Conservation (phyloP, 2,329 filamentous ascomycete genomes). For the Aspergillus costaricaensis region DNA sequence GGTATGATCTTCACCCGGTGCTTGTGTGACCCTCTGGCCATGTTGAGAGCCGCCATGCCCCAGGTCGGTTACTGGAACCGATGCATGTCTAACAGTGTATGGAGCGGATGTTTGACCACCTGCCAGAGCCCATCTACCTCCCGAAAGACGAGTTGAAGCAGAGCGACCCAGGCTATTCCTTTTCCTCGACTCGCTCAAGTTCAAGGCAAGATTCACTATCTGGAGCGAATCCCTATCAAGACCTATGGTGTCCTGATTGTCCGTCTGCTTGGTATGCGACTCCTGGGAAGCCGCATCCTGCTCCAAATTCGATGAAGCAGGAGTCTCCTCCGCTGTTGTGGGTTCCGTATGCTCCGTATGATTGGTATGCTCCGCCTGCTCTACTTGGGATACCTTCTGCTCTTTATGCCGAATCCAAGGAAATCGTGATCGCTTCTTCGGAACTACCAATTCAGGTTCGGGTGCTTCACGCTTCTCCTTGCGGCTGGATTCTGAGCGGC, state of each 20-base stretch:
- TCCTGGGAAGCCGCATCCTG: slow-evolving; percentile 19
- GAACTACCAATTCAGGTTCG: slow-evolving; percentile 29
- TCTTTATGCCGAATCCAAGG: slow-evolving; percentile 37
- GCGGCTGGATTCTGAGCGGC: slow-evolving; percentile 30
- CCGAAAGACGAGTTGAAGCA: slow-evolving; percentile 52
- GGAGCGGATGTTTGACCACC: slow-evolving; percentile 25
- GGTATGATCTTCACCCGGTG: slow-evolving; percentile 28
- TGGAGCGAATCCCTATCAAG: slow-evolving; percentile 78
- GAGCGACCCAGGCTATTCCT: slow-evolving; percentile 61
- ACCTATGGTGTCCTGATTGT: slow-evolving; percentile 31
- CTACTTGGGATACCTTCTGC: slow-evolving; percentile 32
- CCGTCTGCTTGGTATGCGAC: slow-evolving; percentile 11
- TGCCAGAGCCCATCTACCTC: slow-evolving; percentile 36
- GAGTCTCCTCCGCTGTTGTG: slow-evolving; percentile 12
- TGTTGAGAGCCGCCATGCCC: slow-evolving; percentile 20
- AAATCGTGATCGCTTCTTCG: slow-evolving; percentile 40
- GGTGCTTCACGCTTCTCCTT: slow-evolving; percentile 46
- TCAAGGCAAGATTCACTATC: slow-evolving; percentile 90
- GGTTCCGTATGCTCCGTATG: slow-evolving; percentile 3
- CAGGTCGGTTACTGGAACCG: slow-evolving; percentile 17
- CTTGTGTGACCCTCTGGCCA: slow-evolving; percentile 28
- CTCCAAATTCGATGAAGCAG: slow-evolving; percentile 16
- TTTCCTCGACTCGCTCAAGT: slow-evolving; percentile 74
- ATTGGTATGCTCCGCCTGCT: neutral
- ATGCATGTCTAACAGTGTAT: slow-evolving; percentile 23